Base-by-base conservation (phyloP, 2,329 filamentous ascomycete genomes). In the Thielaviopsis musarum region DNA sequence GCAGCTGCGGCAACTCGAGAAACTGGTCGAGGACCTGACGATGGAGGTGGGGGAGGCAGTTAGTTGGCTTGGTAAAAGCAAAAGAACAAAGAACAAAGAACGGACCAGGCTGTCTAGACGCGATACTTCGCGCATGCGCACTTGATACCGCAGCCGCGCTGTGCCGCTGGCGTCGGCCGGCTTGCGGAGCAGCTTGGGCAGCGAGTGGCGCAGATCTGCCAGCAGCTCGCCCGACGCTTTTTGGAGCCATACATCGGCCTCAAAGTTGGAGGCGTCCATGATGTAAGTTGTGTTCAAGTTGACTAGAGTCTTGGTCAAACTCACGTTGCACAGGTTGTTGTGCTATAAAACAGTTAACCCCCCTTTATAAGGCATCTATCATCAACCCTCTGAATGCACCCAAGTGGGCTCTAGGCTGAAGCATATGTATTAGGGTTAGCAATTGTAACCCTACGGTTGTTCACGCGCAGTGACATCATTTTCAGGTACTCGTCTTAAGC, bases 1-100 rank as follows among this genome's bases (percentile, higher is more conserved):
- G 79, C 48, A 97, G 78, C 69, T 98, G 93, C 19, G 93, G 93
- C 64, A 94, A 85, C 74, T 96, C 91, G 75, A 97, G 91, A 65
- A 97, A 98, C 1, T 87, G 83, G 65, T 96, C 90, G 56, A 98
- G 81, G 4, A 79, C 69, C 75, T 78, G 38, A 9, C 45, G 62
- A 19, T 54, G 28, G 28, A 34, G 6, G 21, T 52, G 30, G 28
- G 49, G 19, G 34, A 52, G 17, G 30, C 34, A 15, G 15, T 10
- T 38, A 38, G 10, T 15, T 2, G 34, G 61, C 64, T 28, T 65
- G 64, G 52, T 19, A n/a, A n/a, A n/a, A 56, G 52, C 61, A 17
- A 41, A 41, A 55, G 22, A 56, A 12, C 41, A 12, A 28, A 49
- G 9, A 15, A 61, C 54, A 24, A 64, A 24, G 28, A 30, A 62